phyloP scores from a whole-genome alignment of 2,329 filamentous ascomycete species.

The Thielaviopsis euricoi region DNA sequence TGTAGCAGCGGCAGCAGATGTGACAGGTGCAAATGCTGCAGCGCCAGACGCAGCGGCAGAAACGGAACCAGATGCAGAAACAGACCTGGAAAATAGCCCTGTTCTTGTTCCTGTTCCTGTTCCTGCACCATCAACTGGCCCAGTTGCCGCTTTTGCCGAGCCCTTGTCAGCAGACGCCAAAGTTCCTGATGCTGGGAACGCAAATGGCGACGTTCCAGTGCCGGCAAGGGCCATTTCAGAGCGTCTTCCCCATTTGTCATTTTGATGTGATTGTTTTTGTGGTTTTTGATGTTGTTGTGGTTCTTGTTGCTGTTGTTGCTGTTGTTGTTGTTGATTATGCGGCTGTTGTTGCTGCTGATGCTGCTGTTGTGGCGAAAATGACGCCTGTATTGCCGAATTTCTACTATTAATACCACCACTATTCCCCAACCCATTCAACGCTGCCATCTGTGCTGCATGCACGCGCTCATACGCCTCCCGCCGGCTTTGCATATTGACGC shows the following conservation, averaged over 20 bases:
- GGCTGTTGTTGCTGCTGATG: not conserved
- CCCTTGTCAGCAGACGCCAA: not conserved
- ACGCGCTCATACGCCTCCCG: conserved; percentile 10
- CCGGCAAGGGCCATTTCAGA: not conserved
- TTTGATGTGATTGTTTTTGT: not conserved
- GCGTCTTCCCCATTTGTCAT: not conserved
- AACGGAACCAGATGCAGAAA: not conserved
- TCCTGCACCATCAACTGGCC: not conserved
- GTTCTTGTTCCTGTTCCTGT: not conserved
- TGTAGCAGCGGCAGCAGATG: not conserved
- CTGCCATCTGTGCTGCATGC: conserved; percentile 7
- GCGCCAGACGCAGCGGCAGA: not conserved
- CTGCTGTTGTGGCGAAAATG: not conserved
- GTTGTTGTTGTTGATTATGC: not conserved
- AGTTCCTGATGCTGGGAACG: not conserved
- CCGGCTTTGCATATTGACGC: conserved; percentile 15
- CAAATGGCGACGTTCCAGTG: not conserved
- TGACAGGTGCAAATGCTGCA: not conserved
- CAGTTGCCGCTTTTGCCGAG: not conserved
- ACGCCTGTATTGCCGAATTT: not conserved
- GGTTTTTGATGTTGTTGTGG: not conserved
- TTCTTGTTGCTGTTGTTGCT: not conserved
- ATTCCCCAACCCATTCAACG: not conserved
- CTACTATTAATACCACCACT: not conserved
- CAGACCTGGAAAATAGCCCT: not conserved